A percentile compares a stretch with the other conserved stretches of the same genome.
These are phyloP conservation scores for Sporothrix pallida DNA, from an alignment of 2,329 filamentous ascomycete species.

Conservation along the genomic window DNA sequence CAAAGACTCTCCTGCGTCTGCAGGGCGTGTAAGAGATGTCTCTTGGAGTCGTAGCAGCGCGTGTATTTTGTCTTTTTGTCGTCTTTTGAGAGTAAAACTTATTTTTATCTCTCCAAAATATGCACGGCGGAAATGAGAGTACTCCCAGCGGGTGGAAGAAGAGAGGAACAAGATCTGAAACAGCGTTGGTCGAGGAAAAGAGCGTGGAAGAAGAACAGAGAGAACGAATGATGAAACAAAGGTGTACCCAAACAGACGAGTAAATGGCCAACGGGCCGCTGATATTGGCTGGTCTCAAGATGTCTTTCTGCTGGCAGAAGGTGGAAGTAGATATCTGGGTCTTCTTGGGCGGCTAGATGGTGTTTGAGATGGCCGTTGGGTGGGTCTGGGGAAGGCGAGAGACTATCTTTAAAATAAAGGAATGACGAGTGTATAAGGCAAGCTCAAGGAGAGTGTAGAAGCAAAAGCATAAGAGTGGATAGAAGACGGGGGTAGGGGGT, in stretches of 20 bases:
- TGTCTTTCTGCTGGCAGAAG: no score
- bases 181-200: neutral
- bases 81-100: neutral
- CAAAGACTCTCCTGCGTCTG: neutral
- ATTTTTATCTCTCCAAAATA: neutral
- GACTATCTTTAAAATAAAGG: neutral
- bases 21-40: neutral
- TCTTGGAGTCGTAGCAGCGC: conserved; percentile 20
- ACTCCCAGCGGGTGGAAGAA: conserved; percentile 7
- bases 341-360: conserved; percentile 30
- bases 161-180: conserved; percentile 8
- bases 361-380: conserved; percentile 18
- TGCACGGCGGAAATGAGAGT: conserved; percentile 22
- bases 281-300: conserved; percentile 54
- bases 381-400: conserved; percentile 3
- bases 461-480: conserved; percentile 17
- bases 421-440: neutral
- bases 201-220: conserved; percentile 28
- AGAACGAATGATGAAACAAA: conserved; percentile 54
- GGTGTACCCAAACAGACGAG: conserved; percentile 57
- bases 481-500: conserved; percentile 16
- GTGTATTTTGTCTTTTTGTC: neutral
- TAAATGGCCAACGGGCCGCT: conserved; percentile 49
- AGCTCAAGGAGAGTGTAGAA: neutral
- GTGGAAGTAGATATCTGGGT: no score